phyloP scores from a whole-genome alignment of 768 basidiomycete species.

The Rubroboletus pulcherrimus region DNA sequence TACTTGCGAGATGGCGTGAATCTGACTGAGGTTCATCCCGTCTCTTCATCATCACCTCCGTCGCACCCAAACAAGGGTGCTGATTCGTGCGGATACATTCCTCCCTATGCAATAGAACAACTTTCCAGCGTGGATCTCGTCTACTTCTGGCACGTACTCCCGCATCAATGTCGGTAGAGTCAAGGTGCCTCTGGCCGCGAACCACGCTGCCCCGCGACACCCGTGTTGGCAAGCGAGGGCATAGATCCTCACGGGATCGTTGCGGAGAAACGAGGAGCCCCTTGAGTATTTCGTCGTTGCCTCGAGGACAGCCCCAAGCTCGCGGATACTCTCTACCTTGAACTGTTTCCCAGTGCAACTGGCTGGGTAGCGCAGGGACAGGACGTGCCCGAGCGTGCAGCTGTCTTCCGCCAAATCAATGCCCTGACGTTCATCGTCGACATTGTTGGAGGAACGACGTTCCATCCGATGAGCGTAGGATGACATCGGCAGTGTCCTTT shows the following conservation, averaged over 20 bases:
- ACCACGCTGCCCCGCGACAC: not conserved
- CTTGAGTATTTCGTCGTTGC: constrained; percentile 13
- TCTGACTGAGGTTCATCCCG: not conserved
- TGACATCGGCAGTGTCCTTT: constrained; percentile 4
- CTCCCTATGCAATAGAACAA: constrained; percentile 13
- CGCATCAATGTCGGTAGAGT: not conserved
- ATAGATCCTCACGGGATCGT: constrained; percentile 8
- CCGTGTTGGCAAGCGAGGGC: constrained; percentile 11
- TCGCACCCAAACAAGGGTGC: constrained; percentile 3
- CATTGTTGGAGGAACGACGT: not conserved
- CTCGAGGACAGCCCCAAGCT: constrained; percentile 11
- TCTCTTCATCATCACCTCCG: not conserved
- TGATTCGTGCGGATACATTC: not conserved
- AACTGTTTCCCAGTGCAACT: not conserved
- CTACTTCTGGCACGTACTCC: constrained; percentile 7
- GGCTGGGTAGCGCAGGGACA: constrained; percentile 10
- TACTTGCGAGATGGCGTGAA: constrained; percentile 1
- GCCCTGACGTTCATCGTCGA: not conserved
- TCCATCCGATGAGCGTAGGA: constrained; percentile 15
- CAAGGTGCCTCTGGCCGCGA: constrained; percentile 11
- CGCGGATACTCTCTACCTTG: not conserved
- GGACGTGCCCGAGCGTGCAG: constrained; percentile 1
- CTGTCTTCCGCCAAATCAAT: constrained; percentile 14
- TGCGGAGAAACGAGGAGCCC: constrained; percentile 1
- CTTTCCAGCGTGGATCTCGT: constrained; percentile 6